Percentiles rank a stretch among this genome's conserved stretches.
Evolutionary conservation across 202 grass and related monocot species (phyloP).

Genomic region (Alloteropsis angusta): DNA sequence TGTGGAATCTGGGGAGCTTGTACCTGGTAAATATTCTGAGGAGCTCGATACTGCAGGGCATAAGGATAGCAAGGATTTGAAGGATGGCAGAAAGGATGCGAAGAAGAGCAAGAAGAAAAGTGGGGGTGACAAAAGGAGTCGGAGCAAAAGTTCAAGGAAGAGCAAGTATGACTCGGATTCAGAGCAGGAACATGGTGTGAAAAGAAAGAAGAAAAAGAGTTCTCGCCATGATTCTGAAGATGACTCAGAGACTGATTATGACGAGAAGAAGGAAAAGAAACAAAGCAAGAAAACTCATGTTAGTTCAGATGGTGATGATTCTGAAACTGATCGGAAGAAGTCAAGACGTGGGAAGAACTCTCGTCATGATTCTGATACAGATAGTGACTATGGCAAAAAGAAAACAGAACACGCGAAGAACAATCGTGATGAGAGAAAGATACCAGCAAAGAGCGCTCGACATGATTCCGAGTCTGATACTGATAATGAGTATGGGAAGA

Average conservation of each 20-base stretch:
- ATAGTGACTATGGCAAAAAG: slow-evolving; percentile 39
- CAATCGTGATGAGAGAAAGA: slow-evolving; percentile 16
- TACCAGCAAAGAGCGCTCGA: background rate
- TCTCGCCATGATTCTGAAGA: slow-evolving; percentile 36
- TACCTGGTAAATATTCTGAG: slow-evolving; percentile 51
- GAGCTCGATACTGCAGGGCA: slow-evolving; percentile 19
- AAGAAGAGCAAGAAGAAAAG: slow-evolving; percentile 36
- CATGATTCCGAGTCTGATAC: slow-evolving; percentile 33
- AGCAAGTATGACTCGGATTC: slow-evolving; percentile 35
- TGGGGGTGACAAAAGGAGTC: slow-evolving; percentile 9
- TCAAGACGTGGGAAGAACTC: background rate
- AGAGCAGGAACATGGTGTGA: background rate
- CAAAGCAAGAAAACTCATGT: slow-evolving; percentile 28
- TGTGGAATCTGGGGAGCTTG: slow-evolving; percentile 81
- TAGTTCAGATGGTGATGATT: slow-evolving; percentile 38
- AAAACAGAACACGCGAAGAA: slow-evolving; percentile 27
- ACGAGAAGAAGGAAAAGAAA: slow-evolving; percentile 29
- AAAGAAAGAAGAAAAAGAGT: slow-evolving; percentile 35
- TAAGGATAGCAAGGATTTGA: slow-evolving; percentile 15
- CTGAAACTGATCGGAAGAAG: slow-evolving; percentile 35
- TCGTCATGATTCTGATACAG: slow-evolving; percentile 33
- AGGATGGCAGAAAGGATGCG: background rate
- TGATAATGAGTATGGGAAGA: slow-evolving; percentile 38
- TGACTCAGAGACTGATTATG: slow-evolving; percentile 32
- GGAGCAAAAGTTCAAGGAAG: slow-evolving; percentile 31